Evolutionary conservation across 345 rosid species (phyloP).

Genomic region (Eucalyptus cloeziana): DNA sequence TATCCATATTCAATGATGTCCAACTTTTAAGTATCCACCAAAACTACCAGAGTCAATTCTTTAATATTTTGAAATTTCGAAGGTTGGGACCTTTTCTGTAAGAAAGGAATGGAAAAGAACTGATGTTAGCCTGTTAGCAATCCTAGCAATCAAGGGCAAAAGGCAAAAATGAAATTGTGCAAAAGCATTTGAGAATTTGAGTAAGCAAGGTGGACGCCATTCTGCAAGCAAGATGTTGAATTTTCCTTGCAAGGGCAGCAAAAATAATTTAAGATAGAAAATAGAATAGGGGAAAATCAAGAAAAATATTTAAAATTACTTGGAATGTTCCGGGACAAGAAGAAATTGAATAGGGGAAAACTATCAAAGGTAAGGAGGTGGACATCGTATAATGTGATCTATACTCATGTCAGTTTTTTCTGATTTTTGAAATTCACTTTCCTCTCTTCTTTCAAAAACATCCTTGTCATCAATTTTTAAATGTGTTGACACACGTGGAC

Average conservation of each 20-base stretch:
- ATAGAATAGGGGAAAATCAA: neutral
- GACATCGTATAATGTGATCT: neutral
- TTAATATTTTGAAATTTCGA: neutral
- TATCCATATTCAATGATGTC: neutral
- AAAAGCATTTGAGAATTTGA: neutral
- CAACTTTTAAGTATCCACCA: neutral
- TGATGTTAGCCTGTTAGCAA: neutral
- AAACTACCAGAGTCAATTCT: rapidly evolving
- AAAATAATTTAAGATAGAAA: neutral
- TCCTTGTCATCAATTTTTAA: neutral
- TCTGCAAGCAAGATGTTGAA: neutral
- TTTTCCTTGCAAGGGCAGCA: neutral
- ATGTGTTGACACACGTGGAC: neutral
- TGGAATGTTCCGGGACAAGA: neutral
- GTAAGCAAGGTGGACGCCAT: neutral
- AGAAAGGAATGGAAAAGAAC: neutral
- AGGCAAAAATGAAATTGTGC: neutral
- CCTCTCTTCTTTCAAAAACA: neutral
- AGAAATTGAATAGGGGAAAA: neutral
- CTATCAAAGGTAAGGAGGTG: neutral
- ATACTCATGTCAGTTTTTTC: neutral
- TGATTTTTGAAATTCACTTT: neutral
- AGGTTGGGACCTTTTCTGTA: neutral
- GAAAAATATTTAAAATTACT: neutral
- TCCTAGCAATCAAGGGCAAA: neutral